Evolutionary conservation across 1,139 yeast genomes (phyloP), one percentile per base, ranked within the genome.

Genomic region (Taphrina sp.): DNA sequence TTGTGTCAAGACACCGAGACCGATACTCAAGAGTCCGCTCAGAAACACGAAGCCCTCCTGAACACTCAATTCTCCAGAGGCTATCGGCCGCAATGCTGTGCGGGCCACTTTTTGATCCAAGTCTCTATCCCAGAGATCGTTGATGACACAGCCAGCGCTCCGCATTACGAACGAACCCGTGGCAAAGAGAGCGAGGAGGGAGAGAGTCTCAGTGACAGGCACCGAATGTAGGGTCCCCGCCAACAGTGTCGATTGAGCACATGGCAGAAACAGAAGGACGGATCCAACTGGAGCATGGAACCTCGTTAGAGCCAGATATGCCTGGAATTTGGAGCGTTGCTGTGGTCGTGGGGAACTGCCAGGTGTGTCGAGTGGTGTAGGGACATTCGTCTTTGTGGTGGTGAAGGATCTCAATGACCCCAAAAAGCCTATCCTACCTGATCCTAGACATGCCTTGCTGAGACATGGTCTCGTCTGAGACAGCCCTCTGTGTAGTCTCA

Each of bases 71-170:
- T 92, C 75, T 0, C 95, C 92, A 42, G 95, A 81, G 0, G 98
- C 94, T 44, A 94, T 76, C 8, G 99, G 99, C 63, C 99, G 75
- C 65, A 82, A 88, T 57, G 82, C 78, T 0, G 98, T 90, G 63
- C 99, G 77, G 7, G 85, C 83, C 2, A 94, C 98, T 67, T 88
- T 79, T 61, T 78, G 76, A 65, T 94, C 99, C 56, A 90, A 74
- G 60, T 90, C 76, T 58, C 90, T 74, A 67, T 94, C 99, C 67
- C 83, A 74, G 54, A 90, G 74, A 69, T 94, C 99, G 66, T 94
- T 94, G 58, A 94, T 83, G 0, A 95, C 90, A 68, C 99, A 94
- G 0, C 98, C 99, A 1, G 96, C 97, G 36, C 97, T 96, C 69
- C 99, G 79, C 96, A 94, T 92, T 14, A 90, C 76, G 37, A 90